Conservation (phyloP, 257 asterid species). For the Ilex asprella region DNA sequence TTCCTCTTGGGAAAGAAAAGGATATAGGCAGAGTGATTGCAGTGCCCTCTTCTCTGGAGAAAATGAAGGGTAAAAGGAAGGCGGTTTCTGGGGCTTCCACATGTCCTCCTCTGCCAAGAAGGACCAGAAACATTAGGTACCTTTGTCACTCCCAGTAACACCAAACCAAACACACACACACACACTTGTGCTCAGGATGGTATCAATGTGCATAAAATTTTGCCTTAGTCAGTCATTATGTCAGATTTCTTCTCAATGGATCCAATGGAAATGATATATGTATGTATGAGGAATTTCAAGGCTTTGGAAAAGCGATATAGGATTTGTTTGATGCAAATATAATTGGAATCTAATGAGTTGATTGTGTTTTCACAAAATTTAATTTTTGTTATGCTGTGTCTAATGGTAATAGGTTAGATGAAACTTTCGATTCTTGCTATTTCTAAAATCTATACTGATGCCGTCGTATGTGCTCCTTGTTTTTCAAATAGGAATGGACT, state of each 20-base stretch:
- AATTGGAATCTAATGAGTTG: no score
- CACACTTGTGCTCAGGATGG: not conserved
- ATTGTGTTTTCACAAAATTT: no score
- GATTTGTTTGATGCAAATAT: no score
- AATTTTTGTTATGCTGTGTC: slow-evolving; percentile 8
- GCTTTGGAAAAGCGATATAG: no score
- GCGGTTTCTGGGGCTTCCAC: slow-evolving; percentile 36
- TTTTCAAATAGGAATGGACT: slow-evolving; percentile 34
- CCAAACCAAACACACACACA: not conserved
- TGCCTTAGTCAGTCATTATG: no score
- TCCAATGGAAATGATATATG: no score
- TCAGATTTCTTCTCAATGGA: no score
- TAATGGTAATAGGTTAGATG: not conserved
- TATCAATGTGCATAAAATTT: no score
- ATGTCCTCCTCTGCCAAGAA: slow-evolving; percentile 41
- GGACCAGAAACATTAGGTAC: slow-evolving; percentile 26
- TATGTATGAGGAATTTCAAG: no score
- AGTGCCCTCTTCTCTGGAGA: slow-evolving; percentile 16
- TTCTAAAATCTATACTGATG: slow-evolving; percentile 19
- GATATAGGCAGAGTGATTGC: slow-evolving; percentile 22
- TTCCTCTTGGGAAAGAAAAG: slow-evolving; percentile 19
- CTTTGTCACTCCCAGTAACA: slow-evolving; percentile 15
- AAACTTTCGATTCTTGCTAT: slow-evolving; percentile 2
- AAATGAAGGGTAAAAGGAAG: slow-evolving; percentile 26
- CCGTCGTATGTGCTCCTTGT: slow-evolving; percentile 23